These are phyloP conservation scores for Pichia sporocuriosa DNA, from an alignment of 805 yeast genomes.

Conservation along the genomic window DNA sequence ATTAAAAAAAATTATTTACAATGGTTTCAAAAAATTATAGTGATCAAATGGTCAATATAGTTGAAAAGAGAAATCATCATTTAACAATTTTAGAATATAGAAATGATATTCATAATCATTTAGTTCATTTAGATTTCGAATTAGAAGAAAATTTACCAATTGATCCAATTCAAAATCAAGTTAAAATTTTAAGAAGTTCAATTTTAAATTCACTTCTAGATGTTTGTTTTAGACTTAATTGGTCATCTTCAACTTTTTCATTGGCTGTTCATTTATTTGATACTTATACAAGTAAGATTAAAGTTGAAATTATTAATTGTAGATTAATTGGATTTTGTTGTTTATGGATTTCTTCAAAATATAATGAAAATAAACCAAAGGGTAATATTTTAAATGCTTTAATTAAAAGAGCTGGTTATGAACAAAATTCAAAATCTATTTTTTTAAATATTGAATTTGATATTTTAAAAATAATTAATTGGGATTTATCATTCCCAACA, in stretches of 20 bases:
- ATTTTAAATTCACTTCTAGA: conserved; percentile 29
- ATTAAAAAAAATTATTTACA: too few species aligned
- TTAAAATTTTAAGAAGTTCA: conserved; percentile 16
- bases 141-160: conserved; percentile 28
- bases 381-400: conserved; percentile 32
- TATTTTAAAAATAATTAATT: conserved; percentile 52
- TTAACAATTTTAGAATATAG: conserved; percentile 24
- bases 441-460: conserved; percentile 65
- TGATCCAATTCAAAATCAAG: conserved; percentile 17
- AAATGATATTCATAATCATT: conserved; percentile 23
- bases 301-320: conserved; percentile 31
- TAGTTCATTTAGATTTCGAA: conserved; percentile 22
- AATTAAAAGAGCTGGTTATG: conserved; percentile 27
- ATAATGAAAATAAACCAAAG: conserved; percentile 46
- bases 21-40: conserved; percentile 1
- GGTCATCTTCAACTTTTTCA: conserved; percentile 32
- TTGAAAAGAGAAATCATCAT: conserved; percentile 26
- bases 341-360: conserved; percentile 41
- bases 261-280: conserved; percentile 34
- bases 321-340: conserved; percentile 38
- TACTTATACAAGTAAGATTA: conserved; percentile 31
- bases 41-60: conserved; percentile 11
- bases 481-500: conserved; percentile 59
- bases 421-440: conserved; percentile 17
- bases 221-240: conserved; percentile 23